Conservation (phyloP, 2,329 filamentous ascomycete genomes). For the Gremmenia infestans region DNA sequence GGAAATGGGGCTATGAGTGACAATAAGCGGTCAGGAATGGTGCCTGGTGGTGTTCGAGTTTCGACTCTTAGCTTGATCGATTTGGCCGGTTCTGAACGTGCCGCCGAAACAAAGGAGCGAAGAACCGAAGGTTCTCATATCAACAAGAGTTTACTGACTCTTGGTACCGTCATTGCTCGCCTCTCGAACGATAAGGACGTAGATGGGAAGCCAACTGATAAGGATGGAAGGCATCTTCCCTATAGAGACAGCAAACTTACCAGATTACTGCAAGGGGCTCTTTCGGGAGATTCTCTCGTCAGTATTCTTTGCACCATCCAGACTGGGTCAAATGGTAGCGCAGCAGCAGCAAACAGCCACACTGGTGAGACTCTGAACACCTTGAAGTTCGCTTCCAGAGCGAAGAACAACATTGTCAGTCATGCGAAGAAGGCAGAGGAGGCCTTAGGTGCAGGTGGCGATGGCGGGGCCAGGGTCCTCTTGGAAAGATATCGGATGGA, state of each 20-base stretch:
- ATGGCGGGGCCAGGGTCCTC: conserved; percentile 79
- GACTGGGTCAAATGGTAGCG: conserved; percentile 70
- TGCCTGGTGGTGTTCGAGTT: conserved; percentile 87
- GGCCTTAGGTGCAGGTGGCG: conserved; percentile 72
- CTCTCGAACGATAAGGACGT: conserved; percentile 89
- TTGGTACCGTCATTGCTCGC: conserved; percentile 91
- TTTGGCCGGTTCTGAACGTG: conserved; percentile 91
- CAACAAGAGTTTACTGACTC: conserved; percentile 92
- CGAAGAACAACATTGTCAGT: conserved; percentile 96
- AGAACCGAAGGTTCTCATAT: conserved; percentile 95
- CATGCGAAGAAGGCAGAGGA: conserved; percentile 95
- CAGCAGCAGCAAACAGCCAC: conserved; percentile 67
- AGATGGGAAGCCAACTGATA: conserved; percentile 65
- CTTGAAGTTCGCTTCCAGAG: conserved; percentile 90
- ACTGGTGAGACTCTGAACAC: conserved; percentile 90
- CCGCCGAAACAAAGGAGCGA: conserved; percentile 90
- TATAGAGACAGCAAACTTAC: conserved; percentile 98
- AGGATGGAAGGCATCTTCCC: conserved; percentile 86
- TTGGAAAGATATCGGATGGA: conserved; percentile 92
- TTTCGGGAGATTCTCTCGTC: conserved; percentile 90
- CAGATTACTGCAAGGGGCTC: conserved; percentile 80
- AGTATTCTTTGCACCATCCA: conserved; percentile 98
- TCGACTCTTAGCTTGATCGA: conserved; percentile 95
- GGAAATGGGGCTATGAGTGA: conserved; percentile 42
- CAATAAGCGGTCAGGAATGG: conserved; percentile 62